Evolutionary conservation across 1,139 yeast species (phyloP), one percentile per base, ranked within the genome.

Genomic region (Hansenula lynferdii): DNA sequence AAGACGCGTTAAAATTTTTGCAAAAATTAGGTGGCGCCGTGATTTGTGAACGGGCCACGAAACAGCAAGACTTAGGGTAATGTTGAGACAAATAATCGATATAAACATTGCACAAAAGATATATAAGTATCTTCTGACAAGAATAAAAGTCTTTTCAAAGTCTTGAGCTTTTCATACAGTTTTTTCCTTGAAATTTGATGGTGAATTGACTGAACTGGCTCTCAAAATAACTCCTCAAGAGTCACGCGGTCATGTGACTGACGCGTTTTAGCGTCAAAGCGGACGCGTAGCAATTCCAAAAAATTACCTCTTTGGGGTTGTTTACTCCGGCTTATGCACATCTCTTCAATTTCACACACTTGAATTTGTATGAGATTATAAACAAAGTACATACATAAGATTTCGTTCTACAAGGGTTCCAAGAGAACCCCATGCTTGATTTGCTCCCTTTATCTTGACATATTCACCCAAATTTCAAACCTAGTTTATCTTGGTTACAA

Each of bases 391-490:
- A 24, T 16, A 27, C 8, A 17, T 8, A 17, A 8, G 17, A 27
- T 12, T 20, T 20, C 10, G 10, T 14, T n/a, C 18, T 16, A 7
- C 28, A 12, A 14, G 28, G 16, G 11, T 6, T 27, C 8, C 16
- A 14, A 17, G 17, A n/a, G 15, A 24, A 8, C 12, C n/a, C 26
- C 10, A 12, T 24, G 15, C 20, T 27, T 30, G 33, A 30, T 30
- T 30, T 15, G 33, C 15, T 19, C 25, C 33, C 33, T 30, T 30
- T 15, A 17, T 7, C 10, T 15, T 22, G 26, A 30, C 19, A 30
- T 30, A 30, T 30, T 30, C 33, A 30, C 33, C 33, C 33, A 30
- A 15, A 15, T 30, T 30, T 22, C 23, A 21, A 19, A 28, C 31
- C 31, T 27, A 17, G 29, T 27, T n/a, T 27, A 26, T 26, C 28